Conservation (phyloP, 164 flowering plant species). For the Buxus sempervirens region DNA sequence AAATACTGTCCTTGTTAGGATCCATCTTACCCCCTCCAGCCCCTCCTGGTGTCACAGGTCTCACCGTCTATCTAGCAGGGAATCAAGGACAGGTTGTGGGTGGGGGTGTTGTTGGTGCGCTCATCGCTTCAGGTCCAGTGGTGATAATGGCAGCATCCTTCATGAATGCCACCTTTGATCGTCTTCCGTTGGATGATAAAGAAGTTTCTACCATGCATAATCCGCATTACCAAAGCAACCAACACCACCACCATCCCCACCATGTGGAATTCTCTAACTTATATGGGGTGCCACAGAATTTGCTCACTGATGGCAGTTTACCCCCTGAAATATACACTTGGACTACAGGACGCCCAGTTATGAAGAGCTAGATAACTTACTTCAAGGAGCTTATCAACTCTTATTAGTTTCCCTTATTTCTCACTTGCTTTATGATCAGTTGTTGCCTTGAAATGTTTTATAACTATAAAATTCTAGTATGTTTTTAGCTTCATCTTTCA, state of each 20-base stretch:
- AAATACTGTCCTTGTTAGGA: constrained; percentile 74
- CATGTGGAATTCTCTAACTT: constrained; percentile 43
- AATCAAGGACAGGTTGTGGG: constrained; percentile 88
- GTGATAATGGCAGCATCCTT: constrained; percentile 88
- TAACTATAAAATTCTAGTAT: background rate
- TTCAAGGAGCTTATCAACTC: background rate
- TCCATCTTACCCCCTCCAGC: constrained; percentile 81
- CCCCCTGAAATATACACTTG: constrained; percentile 31
- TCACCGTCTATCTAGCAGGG: constrained; percentile 72
- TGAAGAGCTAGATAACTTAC: constrained; percentile 33
- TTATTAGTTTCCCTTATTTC: background rate
- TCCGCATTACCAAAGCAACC: constrained; percentile 42
- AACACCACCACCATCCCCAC: constrained; percentile 28
- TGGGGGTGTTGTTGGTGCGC: constrained; percentile 74
- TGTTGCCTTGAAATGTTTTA: background rate
- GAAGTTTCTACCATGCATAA: constrained; percentile 32
- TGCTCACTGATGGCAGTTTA: constrained; percentile 48
- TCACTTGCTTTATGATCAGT: background rate
- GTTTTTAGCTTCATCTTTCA: no score
- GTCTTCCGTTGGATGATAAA: constrained; percentile 66
- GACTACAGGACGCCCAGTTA: constrained; percentile 24
- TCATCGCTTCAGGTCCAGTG: constrained; percentile 87
- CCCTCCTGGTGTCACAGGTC: constrained; percentile 69
- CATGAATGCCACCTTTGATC: constrained; percentile 79
- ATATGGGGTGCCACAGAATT: constrained; percentile 52